Evolutionary conservation across 306 rosid species (phyloP), one percentile per base, ranked within the genome.

Genomic region (Castanospermum australe): DNA sequence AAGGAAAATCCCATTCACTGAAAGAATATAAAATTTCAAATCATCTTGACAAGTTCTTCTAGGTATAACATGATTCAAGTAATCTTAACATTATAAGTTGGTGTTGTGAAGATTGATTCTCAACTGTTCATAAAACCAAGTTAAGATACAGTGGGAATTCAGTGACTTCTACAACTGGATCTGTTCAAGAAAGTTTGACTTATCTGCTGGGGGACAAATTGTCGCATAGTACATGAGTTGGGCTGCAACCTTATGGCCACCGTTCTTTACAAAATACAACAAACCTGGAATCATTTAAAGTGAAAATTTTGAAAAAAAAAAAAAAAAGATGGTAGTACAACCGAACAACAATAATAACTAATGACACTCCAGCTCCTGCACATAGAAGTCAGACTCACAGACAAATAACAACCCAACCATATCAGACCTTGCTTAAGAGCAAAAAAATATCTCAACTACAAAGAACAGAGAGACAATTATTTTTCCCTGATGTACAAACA

Each of bases 131-230:
- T 3, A 55, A 45, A n/a, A n/a, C n/a, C n/a, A n/a, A 30, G 12
- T 10, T 51, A 68, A 25, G 28, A 8, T 13, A 39, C 42, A 56
- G 42, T 60, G 64, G 6, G 64, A 57, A 57, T 5, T 0, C 38
- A 30, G 6, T 30, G 67, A 30, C 42, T 15, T 39, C 5, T 39
- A 55, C 5, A 32, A 44, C 33, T 41, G 57, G 67, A 50, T 12
- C 4, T 13, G 52, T 50, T 33, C 65, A 78, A 83, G 33, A 76
- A 61, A 66, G 61, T 63, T 75, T 32, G 63, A 71, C 64, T 70
- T 77, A 18, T 50, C 17, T 8, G 35, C 2, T 6, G 17, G 52
- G 11, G 45, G 73, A 73, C 67, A 67, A 56, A 67, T 57, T 64
- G 51, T 77, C 11, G 13, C 59, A 18, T 41, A 22, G 17, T 65